These are phyloP conservation scores for Curvularia eragrostidis DNA, from an alignment of 2,329 filamentous ascomycete genomes.

Conservation along the genomic window DNA sequence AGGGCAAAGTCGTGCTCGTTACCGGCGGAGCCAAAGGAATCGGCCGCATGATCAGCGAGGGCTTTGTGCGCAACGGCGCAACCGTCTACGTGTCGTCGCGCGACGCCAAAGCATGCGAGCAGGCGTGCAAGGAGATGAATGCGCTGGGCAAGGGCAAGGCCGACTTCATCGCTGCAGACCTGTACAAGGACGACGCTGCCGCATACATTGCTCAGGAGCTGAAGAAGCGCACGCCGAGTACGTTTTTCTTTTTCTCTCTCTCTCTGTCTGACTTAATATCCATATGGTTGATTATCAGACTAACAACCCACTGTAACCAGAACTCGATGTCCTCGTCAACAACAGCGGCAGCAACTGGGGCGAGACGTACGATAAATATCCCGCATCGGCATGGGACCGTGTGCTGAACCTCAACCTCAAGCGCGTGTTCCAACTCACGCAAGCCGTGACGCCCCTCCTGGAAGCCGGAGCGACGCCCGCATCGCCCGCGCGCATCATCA, in stretches of 20 bases:
- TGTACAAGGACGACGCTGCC: slow-evolving; percentile 68
- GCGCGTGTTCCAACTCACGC: slow-evolving; percentile 69
- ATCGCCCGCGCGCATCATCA: slow-evolving; percentile 65
- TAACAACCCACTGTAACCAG: slow-evolving; percentile 23
- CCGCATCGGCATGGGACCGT: slow-evolving; percentile 60
- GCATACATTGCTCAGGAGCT: slow-evolving; percentile 65
- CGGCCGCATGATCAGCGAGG: slow-evolving; percentile 71
- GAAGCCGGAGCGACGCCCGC: slow-evolving; percentile 56
- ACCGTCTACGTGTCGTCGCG: slow-evolving; percentile 74
- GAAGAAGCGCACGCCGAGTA: slow-evolving; percentile 57
- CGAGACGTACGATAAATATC: slow-evolving; percentile 65
- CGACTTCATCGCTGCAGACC: slow-evolving; percentile 66
- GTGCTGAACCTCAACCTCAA: slow-evolving; percentile 68
- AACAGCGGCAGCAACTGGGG: slow-evolving; percentile 72
- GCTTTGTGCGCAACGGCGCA: slow-evolving; percentile 68
- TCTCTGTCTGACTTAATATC: neutral
- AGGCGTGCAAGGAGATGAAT: slow-evolving; percentile 65
- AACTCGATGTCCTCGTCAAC: slow-evolving; percentile 69
- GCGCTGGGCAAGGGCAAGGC: slow-evolving; percentile 64
- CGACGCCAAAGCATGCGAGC: slow-evolving; percentile 66
- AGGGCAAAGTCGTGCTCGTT: slow-evolving; percentile 56
- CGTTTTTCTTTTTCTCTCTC: slow-evolving; percentile 12
- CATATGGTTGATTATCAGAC: too few species aligned
- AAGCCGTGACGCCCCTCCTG: slow-evolving; percentile 68
- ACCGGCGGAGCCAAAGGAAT: slow-evolving; percentile 64